Conservation (phyloP, 768 basidiomycete genomes). For the Lactarius tabidus region DNA sequence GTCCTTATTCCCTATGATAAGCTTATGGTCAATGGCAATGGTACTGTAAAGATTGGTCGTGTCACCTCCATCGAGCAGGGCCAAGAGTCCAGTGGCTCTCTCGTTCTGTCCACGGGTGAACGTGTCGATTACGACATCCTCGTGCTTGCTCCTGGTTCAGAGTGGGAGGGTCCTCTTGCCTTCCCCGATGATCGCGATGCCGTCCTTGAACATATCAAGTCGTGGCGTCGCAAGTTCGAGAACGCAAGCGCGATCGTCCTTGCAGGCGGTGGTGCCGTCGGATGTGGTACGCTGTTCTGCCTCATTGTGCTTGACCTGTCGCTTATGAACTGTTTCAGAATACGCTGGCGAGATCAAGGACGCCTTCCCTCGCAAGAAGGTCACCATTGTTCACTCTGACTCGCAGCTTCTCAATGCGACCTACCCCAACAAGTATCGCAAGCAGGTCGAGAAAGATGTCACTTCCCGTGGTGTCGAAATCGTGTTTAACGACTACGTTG, state of each 20-base stretch:
- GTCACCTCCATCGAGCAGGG: slow-evolving; percentile 14
- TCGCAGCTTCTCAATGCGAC: slow-evolving; percentile 49
- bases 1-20: slow-evolving; percentile 22
- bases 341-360: slow-evolving; percentile 44
- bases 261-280: slow-evolving; percentile 39
- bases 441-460: slow-evolving; percentile 41
- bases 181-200: slow-evolving; percentile 38
- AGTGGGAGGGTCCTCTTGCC: slow-evolving; percentile 30
- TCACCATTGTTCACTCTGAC: slow-evolving; percentile 61
- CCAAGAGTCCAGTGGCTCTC: slow-evolving; percentile 12
- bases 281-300: slow-evolving; percentile 37
- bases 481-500: slow-evolving; percentile 48
- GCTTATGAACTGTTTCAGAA: slow-evolving; percentile 32
- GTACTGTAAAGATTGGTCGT: slow-evolving; percentile 20
- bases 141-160: slow-evolving; percentile 21
- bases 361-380: slow-evolving; percentile 41
- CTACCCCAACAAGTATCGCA: slow-evolving; percentile 54
- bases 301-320: not conserved
- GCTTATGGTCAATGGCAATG: slow-evolving; percentile 19
- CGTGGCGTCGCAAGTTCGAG: slow-evolving; percentile 33
- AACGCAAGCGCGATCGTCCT: slow-evolving; percentile 34
- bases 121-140: slow-evolving; percentile 22
- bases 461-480: slow-evolving; percentile 45
- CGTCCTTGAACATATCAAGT: slow-evolving; percentile 23
- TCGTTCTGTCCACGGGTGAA: slow-evolving; percentile 16